Base-by-base conservation (phyloP, 1,284 basidiomycete species). In the Sanghuangporus baumii region DNA sequence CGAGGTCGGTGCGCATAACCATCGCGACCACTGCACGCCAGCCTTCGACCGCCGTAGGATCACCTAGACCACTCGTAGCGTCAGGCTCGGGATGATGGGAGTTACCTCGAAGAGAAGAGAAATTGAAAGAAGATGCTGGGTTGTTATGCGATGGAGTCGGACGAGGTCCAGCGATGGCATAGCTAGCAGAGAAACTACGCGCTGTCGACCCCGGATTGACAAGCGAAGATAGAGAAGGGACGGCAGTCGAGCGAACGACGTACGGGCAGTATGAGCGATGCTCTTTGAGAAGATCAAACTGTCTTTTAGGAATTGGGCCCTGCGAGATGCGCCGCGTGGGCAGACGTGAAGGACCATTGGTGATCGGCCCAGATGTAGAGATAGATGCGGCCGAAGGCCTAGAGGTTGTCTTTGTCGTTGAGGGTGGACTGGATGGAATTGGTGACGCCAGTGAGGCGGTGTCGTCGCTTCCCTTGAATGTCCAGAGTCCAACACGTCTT, bases 251-350 rank as follows among this genome's bases (percentile, higher is more conserved):
- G 23, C 82, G 81, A 26, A 87, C 85, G 55, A 89, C 81, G 66
- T 90, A 93, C 20, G 90, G 90, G 68, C 91, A 93, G 67, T 89
- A 90, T 2, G 88, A 85, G 23, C 91, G 80, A 70, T 93, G 90
- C 71, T 93, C 91, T 68, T 85, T 87, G 47, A 91, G 73, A 23
- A 91, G 71, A 70, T 93, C 89, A 61, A 92, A 84, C 37, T 81
- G 81, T 55, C 87, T 75, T 60, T 76, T 76, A n/a, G 75, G 75
- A 14, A 72, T 66, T 5, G 68, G 61, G 60, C 66, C 56, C 18
- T 23, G 59, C 8, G 48, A 65, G 26, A 26, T 31, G 8, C 41
- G 66, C 20, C 51, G 63, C 6, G 34, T 56, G 34, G 59, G 62
- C 38, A 26, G 62, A 59, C 36, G 67, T 12, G 65, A 56, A 9